These are phyloP conservation scores for Jamesozyma hellenica DNA, from an alignment of 805 yeast species.

Conservation along the genomic window DNA sequence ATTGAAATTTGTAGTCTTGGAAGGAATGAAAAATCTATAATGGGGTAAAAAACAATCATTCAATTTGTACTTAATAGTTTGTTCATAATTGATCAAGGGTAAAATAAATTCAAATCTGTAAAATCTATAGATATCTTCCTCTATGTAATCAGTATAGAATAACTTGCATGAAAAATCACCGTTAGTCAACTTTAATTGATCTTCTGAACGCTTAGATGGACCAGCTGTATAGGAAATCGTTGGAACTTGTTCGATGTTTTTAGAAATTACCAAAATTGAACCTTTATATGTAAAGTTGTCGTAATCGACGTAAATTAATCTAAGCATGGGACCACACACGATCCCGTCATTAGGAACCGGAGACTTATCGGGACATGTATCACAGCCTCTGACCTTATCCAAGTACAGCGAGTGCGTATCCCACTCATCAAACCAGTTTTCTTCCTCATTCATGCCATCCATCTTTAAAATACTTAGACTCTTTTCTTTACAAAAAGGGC, in stretches of 20 bases:
- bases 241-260: constrained; percentile 37
- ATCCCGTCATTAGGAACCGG: constrained; percentile 20
- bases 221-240: constrained; percentile 8
- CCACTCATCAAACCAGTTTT: constrained; percentile 22
- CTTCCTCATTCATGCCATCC: neutral
- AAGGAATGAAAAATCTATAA: constrained; percentile 64
- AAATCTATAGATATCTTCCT: constrained; percentile 36
- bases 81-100: constrained; percentile 40
- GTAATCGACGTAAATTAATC: constrained; percentile 57
- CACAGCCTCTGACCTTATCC: constrained; percentile 13
- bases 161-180: constrained; percentile 41
- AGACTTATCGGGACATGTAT: constrained; percentile 14
- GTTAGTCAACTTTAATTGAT: neutral
- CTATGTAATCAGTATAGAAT: constrained; percentile 32
- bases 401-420: constrained; percentile 15
- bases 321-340: constrained; percentile 66
- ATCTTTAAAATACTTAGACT: neutral
- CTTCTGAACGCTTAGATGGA: constrained; percentile 4
- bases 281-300: constrained; percentile 48
- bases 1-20: constrained; percentile 59
- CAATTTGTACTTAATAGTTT: constrained; percentile 52
- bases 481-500: no score
- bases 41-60: constrained; percentile 36
- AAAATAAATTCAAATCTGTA: constrained; percentile 57
- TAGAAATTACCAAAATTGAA: constrained; percentile 49